Base-by-base conservation (phyloP, 2,329 filamentous ascomycete genomes). In the Colletotrichum sublineola region DNA sequence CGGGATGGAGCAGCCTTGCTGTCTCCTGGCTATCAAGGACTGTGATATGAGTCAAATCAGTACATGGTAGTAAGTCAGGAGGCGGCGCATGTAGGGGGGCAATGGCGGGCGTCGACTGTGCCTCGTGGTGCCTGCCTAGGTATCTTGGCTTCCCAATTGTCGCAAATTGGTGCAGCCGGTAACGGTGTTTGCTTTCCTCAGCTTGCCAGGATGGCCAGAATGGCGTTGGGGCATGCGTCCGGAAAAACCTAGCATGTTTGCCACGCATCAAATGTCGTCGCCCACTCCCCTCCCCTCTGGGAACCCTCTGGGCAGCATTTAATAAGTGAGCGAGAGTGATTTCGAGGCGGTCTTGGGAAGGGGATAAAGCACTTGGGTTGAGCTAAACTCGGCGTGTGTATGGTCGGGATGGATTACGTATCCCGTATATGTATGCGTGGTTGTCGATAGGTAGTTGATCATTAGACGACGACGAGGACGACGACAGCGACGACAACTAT, bases 101-200 rank as follows among this genome's bases (percentile, higher is more conserved):
- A 58, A 18, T 11, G 40, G 56, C 56, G 56, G 56, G 56, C 48
- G 33, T 63, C 14, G 46, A 52, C 48, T 52, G 61, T 40, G 61
- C 61, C 48, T 50, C 46, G 40, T 42, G 46, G 46, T 40, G 61
- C 33, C 31, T 31, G 29, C 6, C 50, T 33, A 24, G 46, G 20
- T 48, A 29, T 53, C 33, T 40, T 63, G 24, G 61, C n/a, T 33
- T 40, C 60, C n/a, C 60, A 36, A 57, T n/a, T 4, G 8, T 63
- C 48, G 48, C 46, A 38, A 18, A 42, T 50, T 52, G 46, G n/a
- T 24, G 44, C 24, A 38, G 44, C 20, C 24, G 46, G n/a, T 42
- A 20, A 20, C 11, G n/a, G 46, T 42, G 33, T 63, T 63, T 63
- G 60, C 46, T 63, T 48, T 50, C 46, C n/a, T 29, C 33, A 24